These are phyloP conservation scores for Exserohilum turcica DNA, from an alignment of 2,329 filamentous ascomycete genomes.

Conservation along the genomic window DNA sequence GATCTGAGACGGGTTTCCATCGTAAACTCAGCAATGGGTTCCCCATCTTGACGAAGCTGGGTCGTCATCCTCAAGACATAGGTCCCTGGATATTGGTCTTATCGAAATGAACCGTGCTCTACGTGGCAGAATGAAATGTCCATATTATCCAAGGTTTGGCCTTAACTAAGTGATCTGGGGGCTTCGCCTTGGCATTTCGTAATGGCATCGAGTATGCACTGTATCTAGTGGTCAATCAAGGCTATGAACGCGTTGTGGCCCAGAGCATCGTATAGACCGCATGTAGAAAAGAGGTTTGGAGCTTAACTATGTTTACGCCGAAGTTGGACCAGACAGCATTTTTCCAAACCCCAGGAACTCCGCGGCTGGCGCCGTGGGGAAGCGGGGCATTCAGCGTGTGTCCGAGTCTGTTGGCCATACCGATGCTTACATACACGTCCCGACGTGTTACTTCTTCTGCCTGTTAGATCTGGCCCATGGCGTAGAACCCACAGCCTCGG, in stretches of 20 bases:
- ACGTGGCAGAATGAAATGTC: slow-evolving; percentile 30
- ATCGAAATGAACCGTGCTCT: slow-evolving; percentile 24
- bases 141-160: slow-evolving; percentile 27
- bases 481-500: slow-evolving; percentile 25
- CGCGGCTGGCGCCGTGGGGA: slow-evolving; percentile 35
- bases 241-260: slow-evolving; percentile 33
- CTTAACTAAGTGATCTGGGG: slow-evolving; percentile 23
- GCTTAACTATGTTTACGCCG: slow-evolving; percentile 49
- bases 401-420: slow-evolving; percentile 53
- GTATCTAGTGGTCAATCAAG: slow-evolving; percentile 32
- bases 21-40: no score
- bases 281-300: slow-evolving; percentile 54
- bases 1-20: no score
- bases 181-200: slow-evolving; percentile 31
- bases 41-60: no score
- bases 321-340: slow-evolving; percentile 50
- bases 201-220: slow-evolving; percentile 30
- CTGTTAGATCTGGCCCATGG: slow-evolving; percentile 30
- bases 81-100: no score
- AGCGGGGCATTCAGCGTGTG: slow-evolving; percentile 35
- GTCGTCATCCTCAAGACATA: no score
- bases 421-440: slow-evolving; percentile 50
- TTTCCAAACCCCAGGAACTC: slow-evolving; percentile 43
- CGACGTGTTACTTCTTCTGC: slow-evolving; percentile 20
- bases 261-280: slow-evolving; percentile 40